Base-by-base conservation (phyloP, 306 rosid species). In the Acmispon strigosus region DNA sequence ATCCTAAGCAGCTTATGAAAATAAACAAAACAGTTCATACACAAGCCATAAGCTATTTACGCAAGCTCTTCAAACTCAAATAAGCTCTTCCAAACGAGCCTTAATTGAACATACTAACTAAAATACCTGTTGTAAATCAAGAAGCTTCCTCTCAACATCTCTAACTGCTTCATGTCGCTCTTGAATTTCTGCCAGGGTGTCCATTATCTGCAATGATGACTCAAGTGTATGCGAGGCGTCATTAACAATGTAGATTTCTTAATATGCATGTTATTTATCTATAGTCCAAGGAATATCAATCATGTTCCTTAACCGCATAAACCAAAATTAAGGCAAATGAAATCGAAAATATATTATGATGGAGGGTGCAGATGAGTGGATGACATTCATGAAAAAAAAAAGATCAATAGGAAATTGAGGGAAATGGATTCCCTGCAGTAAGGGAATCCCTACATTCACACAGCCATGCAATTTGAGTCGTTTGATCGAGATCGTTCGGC, bases 141-240 rank as follows among this genome's bases (percentile, higher is more conserved):
- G 96, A 75, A 94, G 90, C 81, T 94, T 94, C 78, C 70, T 90
- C 81, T 94, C 98, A 27, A 94, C 85, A 3, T 89, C 98, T 84
- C 90, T 86, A 69, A 86, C 98, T 24, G 97, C 98, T 76, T 82
- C 91, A 36, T 94, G 95, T 18, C 97, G 96, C 80, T 94, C 98
- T 15, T 94, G 97, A 83, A 94, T 94, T 82, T 94, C 98, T 4
- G 96, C 97, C 16, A 90, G 79, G 3, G 98, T 89, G 81, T 89
- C 98, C 86, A 86, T 74, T 82, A 94, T 80, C 98, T 94, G 70
- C 82, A 83, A 72, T 53, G 67, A 83, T 37, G 64, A 61, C 34
- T 41, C 67, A 72, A 49, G 55, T 9, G 62, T 36, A 44, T 43
- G 32, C 61, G 53, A 71, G 69, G 58, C 12, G 37, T 52, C n/a